These are phyloP conservation scores for Clitopilus passeckerianus DNA, from an alignment of 768 basidiomycete genomes.

Conservation along the genomic window DNA sequence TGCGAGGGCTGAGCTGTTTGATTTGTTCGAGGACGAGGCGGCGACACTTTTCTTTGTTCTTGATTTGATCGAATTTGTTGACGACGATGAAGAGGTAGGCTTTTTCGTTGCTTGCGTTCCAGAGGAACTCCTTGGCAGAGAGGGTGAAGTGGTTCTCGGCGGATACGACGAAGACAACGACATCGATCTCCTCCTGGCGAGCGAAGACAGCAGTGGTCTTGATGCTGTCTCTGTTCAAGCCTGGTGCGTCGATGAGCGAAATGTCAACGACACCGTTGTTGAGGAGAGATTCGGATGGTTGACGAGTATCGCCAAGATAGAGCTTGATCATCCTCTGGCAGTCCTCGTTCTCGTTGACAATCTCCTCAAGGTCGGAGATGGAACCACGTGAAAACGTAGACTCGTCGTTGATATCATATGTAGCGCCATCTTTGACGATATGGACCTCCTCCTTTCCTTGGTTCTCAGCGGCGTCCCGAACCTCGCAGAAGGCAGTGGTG, in stretches of 20 bases:
- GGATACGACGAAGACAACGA: conserved; percentile 95
- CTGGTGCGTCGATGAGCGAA: conserved; percentile 97
- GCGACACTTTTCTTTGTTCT: conserved; percentile 91
- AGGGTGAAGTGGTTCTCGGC: conserved; percentile 99
- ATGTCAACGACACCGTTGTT: conserved; percentile 97
- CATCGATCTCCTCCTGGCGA: conserved; percentile 97
- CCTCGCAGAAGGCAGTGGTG: conserved; percentile 96
- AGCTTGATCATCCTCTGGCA: conserved; percentile 78
- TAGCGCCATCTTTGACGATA: conserved; percentile 60
- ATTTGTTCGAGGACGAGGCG: conserved; percentile 90
- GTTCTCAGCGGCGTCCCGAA: conserved; percentile 85
- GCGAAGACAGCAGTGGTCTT: conserved; percentile 95
- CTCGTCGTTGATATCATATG: conserved; percentile 67
- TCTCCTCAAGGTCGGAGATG: conserved; percentile 69
- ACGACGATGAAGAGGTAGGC: conserved; percentile 98
- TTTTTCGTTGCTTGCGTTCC: conserved; percentile 92
- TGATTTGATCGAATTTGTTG: conserved; percentile 95
- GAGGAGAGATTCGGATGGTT: conserved; percentile 77
- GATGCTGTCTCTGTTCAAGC: conserved; percentile 90
- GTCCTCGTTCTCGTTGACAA: conserved; percentile 73
- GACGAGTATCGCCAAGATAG: conserved; percentile 80
- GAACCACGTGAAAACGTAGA: conserved; percentile 69
- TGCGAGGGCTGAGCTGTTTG: conserved; percentile 85
- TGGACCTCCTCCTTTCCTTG: conserved; percentile 81
- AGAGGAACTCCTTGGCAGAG: conserved; percentile 91